phyloP scores from a whole-genome alignment of 805 yeast species.

The Pichia kluyveri region DNA sequence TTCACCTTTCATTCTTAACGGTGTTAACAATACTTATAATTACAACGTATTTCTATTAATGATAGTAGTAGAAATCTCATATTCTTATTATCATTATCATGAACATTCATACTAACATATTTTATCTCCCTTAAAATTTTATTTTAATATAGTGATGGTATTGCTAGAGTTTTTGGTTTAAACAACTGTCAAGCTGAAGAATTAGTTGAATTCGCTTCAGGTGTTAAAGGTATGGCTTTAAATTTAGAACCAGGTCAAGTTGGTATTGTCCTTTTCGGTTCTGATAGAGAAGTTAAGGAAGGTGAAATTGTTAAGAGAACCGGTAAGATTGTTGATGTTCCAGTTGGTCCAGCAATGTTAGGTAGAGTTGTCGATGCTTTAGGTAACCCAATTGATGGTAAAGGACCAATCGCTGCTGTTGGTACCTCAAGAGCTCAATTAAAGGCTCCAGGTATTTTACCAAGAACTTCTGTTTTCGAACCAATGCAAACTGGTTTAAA shows the following conservation, averaged over 20 bases:
- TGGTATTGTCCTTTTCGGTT: conserved; percentile 99
- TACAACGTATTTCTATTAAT: no score
- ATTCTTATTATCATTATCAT: no score
- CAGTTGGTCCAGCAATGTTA: conserved; percentile 95
- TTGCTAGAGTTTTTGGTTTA: conserved; percentile 99
- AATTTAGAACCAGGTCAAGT: conserved; percentile 99
- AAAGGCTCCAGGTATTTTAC: conserved; percentile 99
- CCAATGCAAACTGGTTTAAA: conserved; percentile 99
- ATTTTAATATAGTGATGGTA: conserved; percentile 78
- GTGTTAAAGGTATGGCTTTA: conserved; percentile 99
- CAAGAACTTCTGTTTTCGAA: conserved; percentile 97
- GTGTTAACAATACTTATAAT: no score
- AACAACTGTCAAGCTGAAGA: conserved; percentile 99
- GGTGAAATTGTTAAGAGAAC: conserved; percentile 99
- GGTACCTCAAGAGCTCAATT: conserved; percentile 92
- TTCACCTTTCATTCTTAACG: no score
- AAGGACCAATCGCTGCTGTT: conserved; percentile 91
- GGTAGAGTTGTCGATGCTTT: conserved; percentile 99
- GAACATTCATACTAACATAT: no score
- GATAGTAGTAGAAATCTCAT: no score
- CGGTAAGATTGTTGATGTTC: conserved; percentile 98
- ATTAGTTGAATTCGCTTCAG: conserved; percentile 97
- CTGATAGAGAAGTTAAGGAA: conserved; percentile 96
- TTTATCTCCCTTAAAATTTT: neutral
- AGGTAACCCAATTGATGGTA: conserved; percentile 99